Evolutionary conservation across 2,329 filamentous ascomycete species (phyloP).

Genomic region (Talaromyces sp.): DNA sequence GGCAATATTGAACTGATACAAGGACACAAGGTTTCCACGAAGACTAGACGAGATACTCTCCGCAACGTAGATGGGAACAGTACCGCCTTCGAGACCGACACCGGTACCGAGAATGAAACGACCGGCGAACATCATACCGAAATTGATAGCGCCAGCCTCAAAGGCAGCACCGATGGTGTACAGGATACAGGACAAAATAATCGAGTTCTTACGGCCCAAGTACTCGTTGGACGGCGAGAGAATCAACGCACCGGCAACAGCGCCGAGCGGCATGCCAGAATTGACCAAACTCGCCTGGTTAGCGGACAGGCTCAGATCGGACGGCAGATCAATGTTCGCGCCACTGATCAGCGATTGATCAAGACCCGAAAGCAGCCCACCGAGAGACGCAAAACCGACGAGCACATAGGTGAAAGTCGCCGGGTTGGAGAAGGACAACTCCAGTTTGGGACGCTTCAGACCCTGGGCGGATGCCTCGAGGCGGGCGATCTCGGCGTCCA

Average conservation of each 20-base stretch:
- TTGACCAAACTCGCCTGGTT: slow-evolving; percentile 64
- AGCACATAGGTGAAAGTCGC: slow-evolving; percentile 65
- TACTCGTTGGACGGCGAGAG: slow-evolving; percentile 65
- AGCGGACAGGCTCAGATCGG: slow-evolving; percentile 53
- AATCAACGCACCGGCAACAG: slow-evolving; percentile 65
- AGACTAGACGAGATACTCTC: slow-evolving; percentile 63
- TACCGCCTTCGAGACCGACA: slow-evolving; percentile 70
- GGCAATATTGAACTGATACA: slow-evolving; percentile 74
- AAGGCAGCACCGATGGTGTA: slow-evolving; percentile 68
- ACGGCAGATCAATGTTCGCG: slow-evolving; percentile 60
- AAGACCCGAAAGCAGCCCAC: slow-evolving; percentile 66
- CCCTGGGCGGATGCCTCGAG: slow-evolving; percentile 29
- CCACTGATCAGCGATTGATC: slow-evolving; percentile 71
- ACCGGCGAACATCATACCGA: slow-evolving; percentile 66
- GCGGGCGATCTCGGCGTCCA: slow-evolving; percentile 30
- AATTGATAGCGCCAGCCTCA: slow-evolving; percentile 64
- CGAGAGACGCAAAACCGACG: slow-evolving; percentile 70
- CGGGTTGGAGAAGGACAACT: slow-evolving; percentile 59
- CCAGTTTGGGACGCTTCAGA: slow-evolving; percentile 23
- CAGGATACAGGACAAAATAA: slow-evolving; percentile 64
- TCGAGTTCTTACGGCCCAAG: slow-evolving; percentile 63
- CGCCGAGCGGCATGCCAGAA: slow-evolving; percentile 67
- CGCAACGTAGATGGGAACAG: slow-evolving; percentile 70
- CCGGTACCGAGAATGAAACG: slow-evolving; percentile 67
- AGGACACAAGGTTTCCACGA: slow-evolving; percentile 67